These are phyloP conservation scores for Nemania diffusa DNA, from an alignment of 2,329 filamentous ascomycete species.

Conservation along the genomic window DNA sequence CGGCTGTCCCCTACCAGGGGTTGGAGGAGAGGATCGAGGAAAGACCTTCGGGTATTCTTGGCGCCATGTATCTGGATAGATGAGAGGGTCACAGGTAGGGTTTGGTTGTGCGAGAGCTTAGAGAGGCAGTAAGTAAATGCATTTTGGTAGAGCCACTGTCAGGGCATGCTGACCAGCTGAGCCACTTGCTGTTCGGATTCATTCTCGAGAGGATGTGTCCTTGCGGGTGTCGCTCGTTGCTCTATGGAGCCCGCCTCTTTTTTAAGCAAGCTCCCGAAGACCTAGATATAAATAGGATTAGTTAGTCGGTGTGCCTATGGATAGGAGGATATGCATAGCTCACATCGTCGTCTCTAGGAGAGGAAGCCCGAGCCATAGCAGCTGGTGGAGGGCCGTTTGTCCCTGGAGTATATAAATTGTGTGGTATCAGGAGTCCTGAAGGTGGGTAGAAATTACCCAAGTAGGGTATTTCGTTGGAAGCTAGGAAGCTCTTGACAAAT, in stretches of 20 bases:
- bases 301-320: not conserved
- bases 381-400: constrained; percentile 12
- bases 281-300: constrained; percentile 36
- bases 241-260: constrained; percentile 46
- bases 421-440: not conserved
- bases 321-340: constrained; percentile 14
- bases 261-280: constrained; percentile 47
- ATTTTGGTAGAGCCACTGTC: constrained; percentile 14
- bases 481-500: not conserved
- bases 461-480: not conserved
- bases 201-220: constrained; percentile 50
- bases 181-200: constrained; percentile 70
- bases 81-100: constrained; percentile 87
- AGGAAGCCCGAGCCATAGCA: constrained; percentile 41
- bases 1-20: constrained; percentile 78
- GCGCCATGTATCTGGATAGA: constrained; percentile 86
- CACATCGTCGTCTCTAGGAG: constrained; percentile 44
- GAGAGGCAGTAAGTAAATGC: constrained; percentile 22
- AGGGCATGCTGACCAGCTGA: constrained; percentile 66
- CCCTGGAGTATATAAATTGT: constrained; percentile 5
- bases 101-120: constrained; percentile 82
- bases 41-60: constrained; percentile 81
- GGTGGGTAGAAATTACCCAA: not conserved
- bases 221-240: constrained; percentile 42
- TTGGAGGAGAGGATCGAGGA: constrained; percentile 83